A percentile compares a stretch with the other conserved stretches of the same genome.
phyloP scores from a whole-genome alignment of 1,284 basidiomycete species.

The Trametes pubescens region DNA sequence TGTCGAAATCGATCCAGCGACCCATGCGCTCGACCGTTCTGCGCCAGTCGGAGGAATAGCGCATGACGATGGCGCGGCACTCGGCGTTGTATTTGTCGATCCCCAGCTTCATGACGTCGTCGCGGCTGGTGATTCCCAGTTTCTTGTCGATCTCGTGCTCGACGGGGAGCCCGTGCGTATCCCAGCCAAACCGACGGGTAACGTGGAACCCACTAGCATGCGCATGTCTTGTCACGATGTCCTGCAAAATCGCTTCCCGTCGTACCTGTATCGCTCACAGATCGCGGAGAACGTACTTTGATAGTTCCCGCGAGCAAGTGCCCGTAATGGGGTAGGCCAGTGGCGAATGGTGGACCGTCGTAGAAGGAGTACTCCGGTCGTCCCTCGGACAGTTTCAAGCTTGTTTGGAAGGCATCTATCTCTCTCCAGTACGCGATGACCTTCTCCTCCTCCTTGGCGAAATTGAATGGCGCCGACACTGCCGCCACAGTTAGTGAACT shows the following conservation, averaged over 20 bases:
- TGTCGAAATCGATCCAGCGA: slow-evolving; percentile 99
- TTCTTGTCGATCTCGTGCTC: slow-evolving; percentile 99
- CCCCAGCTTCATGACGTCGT: slow-evolving; percentile 95
- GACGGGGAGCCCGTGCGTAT: slow-evolving; percentile 98
- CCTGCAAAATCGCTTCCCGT: slow-evolving; percentile 54
- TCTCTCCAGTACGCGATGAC: slow-evolving; percentile 94
- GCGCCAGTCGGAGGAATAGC: slow-evolving; percentile 95
- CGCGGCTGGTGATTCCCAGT: slow-evolving; percentile 91
- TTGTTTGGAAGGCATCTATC: slow-evolving; percentile 98
- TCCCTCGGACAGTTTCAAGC: slow-evolving; percentile 91
- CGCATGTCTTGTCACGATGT: slow-evolving; percentile 96
- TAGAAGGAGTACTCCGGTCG: slow-evolving; percentile 94
- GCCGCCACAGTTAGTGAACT: slow-evolving; percentile 20
- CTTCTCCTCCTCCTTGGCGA: slow-evolving; percentile 92
- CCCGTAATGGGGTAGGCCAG: slow-evolving; percentile 97
- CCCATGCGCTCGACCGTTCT: slow-evolving; percentile 97
- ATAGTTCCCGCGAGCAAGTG: slow-evolving; percentile 93
- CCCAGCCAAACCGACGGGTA: slow-evolving; percentile 97
- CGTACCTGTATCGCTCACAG: not conserved
- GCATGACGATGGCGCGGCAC: slow-evolving; percentile 98
- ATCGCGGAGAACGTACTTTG: slow-evolving; percentile 70
- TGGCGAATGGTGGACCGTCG: slow-evolving; percentile 98
- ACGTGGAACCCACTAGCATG: slow-evolving; percentile 95
- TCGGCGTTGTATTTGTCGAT: slow-evolving; percentile 98
- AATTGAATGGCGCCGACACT: slow-evolving; percentile 85